phyloP scores from a whole-genome alignment of 306 rosid genomes.

The Mucuna pruriens region DNA sequence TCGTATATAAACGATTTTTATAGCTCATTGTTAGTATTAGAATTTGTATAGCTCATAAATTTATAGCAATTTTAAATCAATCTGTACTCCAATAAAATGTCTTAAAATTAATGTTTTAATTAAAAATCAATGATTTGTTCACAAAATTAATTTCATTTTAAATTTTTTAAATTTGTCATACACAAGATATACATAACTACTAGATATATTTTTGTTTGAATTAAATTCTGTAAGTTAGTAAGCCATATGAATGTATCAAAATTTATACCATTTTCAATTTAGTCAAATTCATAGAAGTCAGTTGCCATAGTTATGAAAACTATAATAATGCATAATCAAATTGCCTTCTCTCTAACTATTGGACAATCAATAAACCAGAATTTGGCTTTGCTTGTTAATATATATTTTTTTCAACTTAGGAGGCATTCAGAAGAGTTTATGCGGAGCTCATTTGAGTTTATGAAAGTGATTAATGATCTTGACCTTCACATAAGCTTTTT shows the following conservation, averaged over 20 bases:
- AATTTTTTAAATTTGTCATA: neutral
- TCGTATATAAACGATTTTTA: too few relatives aligned
- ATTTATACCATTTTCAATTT: neutral
- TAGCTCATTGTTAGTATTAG: neutral
- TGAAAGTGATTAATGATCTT: neutral
- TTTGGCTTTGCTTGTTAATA: neutral
- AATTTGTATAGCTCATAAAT: neutral
- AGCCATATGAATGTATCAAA: neutral
- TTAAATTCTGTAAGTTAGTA: neutral
- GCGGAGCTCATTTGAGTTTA: neutral
- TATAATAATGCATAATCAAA: neutral
- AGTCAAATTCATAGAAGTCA: neutral
- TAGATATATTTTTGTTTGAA: too few relatives aligned
- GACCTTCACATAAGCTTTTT: neutral
- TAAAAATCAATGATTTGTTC: neutral
- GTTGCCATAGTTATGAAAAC: neutral
- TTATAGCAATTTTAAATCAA: neutral
- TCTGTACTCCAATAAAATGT: neutral
- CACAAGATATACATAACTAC: too few relatives aligned
- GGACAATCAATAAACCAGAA: neutral
- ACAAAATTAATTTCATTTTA: neutral
- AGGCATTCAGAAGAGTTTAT: neutral
- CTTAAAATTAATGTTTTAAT: neutral
- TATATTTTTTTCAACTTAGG: neutral
- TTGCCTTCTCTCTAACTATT: neutral